Evolutionary conservation across 164 flowering plant genomes (phyloP).

Genomic region (Saururus chinensis): DNA sequence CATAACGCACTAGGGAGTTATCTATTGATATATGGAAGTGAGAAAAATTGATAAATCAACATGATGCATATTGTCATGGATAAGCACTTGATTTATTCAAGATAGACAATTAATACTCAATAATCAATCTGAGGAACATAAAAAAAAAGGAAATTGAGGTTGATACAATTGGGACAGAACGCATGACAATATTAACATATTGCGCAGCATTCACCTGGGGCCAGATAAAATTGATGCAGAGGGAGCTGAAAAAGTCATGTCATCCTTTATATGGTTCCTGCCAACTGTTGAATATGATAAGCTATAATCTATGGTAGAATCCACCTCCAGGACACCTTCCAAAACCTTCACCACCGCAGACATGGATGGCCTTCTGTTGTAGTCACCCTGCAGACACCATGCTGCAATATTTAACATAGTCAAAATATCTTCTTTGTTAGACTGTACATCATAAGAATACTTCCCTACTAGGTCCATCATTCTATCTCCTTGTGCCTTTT

Average conservation of each 20-base stretch:
- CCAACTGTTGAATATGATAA: conserved; percentile 4
- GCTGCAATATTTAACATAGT: conserved; percentile 10
- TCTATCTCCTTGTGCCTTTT: conserved; percentile 5
- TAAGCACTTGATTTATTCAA: too few relatives aligned
- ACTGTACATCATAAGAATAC: neutral
- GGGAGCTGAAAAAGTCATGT: conserved; percentile 2
- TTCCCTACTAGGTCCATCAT: conserved; percentile 10
- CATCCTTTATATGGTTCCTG: conserved; percentile 3
- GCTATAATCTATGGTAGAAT: neutral
- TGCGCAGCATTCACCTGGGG: conserved; percentile 6
- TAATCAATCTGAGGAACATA: neutral
- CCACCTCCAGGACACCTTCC: conserved; percentile 8
- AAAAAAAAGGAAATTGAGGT: neutral
- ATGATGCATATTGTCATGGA: too few relatives aligned
- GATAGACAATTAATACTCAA: too few relatives aligned
- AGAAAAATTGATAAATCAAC: too few relatives aligned
- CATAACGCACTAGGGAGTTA: too few relatives aligned
- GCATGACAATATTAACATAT: too few relatives aligned
- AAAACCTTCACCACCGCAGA: conserved; percentile 16
- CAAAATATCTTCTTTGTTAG: conserved; percentile 3
- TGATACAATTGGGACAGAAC: neutral
- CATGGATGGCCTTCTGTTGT: conserved; percentile 12
- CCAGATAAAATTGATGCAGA: conserved; percentile 7
- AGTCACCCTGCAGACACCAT: conserved; percentile 14
- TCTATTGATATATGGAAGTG: too few relatives aligned